These are phyloP conservation scores for Pluteus cervinus DNA, from an alignment of 768 basidiomycete species.

Conservation along the genomic window DNA sequence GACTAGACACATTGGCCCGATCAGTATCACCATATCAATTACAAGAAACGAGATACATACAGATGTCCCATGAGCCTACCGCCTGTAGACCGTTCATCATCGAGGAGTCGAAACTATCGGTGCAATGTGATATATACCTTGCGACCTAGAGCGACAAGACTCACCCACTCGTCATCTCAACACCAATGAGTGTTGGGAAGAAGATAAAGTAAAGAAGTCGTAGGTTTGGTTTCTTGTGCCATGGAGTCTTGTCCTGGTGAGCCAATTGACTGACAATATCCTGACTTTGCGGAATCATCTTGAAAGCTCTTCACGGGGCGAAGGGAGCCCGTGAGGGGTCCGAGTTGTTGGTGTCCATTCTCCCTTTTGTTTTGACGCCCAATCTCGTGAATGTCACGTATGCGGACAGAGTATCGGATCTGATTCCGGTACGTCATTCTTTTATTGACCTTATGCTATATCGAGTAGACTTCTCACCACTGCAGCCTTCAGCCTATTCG, in stretches of 20 bases:
- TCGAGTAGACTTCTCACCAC: too few species aligned
- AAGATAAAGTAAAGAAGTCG: conserved; percentile 48
- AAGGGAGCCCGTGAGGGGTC: too few species aligned
- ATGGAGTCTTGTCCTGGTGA: conserved; percentile 45
- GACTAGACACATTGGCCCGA: conserved; percentile 25
- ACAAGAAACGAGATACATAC: conserved; percentile 22
- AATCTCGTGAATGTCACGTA: too few species aligned
- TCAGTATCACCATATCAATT: neutral
- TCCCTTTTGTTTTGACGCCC: too few species aligned
- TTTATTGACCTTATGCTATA: too few species aligned
- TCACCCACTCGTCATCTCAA: conserved; percentile 58
- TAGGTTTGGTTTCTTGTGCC: conserved; percentile 60
- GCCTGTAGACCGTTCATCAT: conserved; percentile 63
- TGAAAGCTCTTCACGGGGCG: too few species aligned
- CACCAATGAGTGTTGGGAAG: conserved; percentile 55
- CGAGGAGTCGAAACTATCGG: conserved; percentile 45
- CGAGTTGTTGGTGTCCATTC: too few species aligned
- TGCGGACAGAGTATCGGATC: too few species aligned
- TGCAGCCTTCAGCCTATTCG: too few species aligned
- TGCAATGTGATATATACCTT: neutral
- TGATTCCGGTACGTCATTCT: too few species aligned
- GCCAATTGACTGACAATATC: conserved; percentile 35
- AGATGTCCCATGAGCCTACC: conserved; percentile 48
- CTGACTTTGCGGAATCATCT: neutral
- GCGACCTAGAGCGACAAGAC: conserved; percentile 8